Percentiles rank a stretch among this genome's conserved stretches.
phyloP scores from a whole-genome alignment of 2,329 filamentous ascomycete species.

The Monilinia vaccinii-corymbosi region DNA sequence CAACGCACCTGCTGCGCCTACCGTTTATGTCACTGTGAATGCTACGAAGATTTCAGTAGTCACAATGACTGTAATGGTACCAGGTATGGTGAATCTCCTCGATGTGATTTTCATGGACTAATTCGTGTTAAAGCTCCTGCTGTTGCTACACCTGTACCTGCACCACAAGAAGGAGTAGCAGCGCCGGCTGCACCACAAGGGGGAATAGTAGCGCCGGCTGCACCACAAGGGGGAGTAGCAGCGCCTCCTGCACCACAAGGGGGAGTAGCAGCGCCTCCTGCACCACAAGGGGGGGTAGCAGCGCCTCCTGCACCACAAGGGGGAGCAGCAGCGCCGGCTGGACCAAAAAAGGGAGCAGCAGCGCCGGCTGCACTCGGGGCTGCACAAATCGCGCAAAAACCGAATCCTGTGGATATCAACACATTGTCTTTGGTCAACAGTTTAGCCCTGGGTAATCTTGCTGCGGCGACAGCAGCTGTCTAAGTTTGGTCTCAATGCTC shows the following conservation, averaged over 20 bases:
- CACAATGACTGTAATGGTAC: slow-evolving; percentile 14
- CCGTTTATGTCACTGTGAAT: slow-evolving; percentile 31
- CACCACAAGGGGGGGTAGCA: not conserved
- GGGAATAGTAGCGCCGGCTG: not conserved
- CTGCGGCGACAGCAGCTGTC: slow-evolving; percentile 13
- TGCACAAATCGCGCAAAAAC: slow-evolving; percentile 7
- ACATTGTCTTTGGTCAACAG: slow-evolving; percentile 24
- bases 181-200: too few species aligned
- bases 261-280: not conserved
- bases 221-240: not conserved
- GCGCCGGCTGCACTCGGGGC: slow-evolving; percentile 2
- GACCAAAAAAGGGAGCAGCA: too few species aligned
- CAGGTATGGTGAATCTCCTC: not conserved
- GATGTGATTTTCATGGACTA: not conserved
- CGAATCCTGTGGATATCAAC: slow-evolving; percentile 19
- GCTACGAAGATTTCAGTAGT: slow-evolving; percentile 6
- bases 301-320: not conserved
- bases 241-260: not conserved
- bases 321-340: not conserved
- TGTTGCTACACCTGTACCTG: not conserved
- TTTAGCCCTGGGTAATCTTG: slow-evolving; percentile 25
- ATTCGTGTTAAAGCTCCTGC: not conserved
- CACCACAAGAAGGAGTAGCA: too few species aligned
- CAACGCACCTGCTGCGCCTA: slow-evolving; percentile 24
- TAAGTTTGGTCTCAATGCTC: slow-evolving; percentile 3